Evolutionary conservation across 305 asterid genomes (phyloP).

Genomic region (Nicotiana rustica): DNA sequence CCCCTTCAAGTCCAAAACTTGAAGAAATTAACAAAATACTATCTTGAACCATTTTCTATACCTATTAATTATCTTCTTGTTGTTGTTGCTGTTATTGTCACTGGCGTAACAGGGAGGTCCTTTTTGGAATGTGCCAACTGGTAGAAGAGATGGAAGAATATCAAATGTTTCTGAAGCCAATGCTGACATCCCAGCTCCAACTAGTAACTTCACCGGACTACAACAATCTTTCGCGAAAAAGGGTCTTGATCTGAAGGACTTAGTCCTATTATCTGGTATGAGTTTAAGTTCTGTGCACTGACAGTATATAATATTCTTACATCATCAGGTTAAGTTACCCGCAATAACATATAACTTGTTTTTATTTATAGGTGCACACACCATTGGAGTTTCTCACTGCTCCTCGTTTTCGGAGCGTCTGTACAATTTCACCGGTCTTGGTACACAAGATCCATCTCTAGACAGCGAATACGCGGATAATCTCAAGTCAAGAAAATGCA

Average conservation of each 20-base stretch:
- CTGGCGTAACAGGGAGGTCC: conserved; percentile 67
- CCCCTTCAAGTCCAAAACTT: too few species aligned
- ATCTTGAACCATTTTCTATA: background rate
- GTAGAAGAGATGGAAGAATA: conserved; percentile 74
- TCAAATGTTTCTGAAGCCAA: conserved; percentile 66
- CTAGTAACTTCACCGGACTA: conserved; percentile 58
- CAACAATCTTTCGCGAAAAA: conserved; percentile 62
- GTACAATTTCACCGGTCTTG: conserved; percentile 55
- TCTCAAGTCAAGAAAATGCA: conserved; percentile 64
- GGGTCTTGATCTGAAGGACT: conserved; percentile 68
- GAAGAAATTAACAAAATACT: too few species aligned
- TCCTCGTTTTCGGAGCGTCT: conserved; percentile 49
- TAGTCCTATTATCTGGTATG: conserved; percentile 68
- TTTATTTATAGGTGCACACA: conserved; percentile 47
- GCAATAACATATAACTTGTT: too few species aligned
- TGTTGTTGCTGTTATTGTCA: background rate
- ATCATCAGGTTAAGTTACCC: background rate
- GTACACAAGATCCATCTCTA: conserved; percentile 52
- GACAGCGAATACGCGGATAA: conserved; percentile 76
- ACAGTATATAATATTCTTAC: background rate
- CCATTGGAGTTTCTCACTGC: conserved; percentile 54
- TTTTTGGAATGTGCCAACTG: conserved; percentile 81
- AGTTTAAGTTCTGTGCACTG: background rate
- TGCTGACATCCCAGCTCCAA: conserved; percentile 67
- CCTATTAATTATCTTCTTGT: background rate